Conservation (phyloP, 2,329 filamentous ascomycete genomes). For the Penicillium crustosum region DNA sequence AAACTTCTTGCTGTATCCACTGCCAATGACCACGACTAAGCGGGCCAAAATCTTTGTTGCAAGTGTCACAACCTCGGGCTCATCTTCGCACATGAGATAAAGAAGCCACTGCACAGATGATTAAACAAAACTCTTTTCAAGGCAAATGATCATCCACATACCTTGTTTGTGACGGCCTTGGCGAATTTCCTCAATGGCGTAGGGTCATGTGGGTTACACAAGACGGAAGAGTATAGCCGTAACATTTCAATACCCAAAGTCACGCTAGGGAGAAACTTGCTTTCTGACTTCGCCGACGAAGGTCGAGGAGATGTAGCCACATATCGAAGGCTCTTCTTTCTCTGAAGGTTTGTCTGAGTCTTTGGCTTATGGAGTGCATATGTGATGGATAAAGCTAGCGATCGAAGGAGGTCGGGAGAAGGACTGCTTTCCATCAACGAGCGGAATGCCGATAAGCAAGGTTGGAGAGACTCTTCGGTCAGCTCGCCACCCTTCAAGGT, state of each 20-base stretch:
- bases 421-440: constrained; percentile 77
- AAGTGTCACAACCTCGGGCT: constrained; percentile 77
- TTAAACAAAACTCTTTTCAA: constrained; percentile 8
- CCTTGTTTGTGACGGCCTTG: constrained; percentile 92
- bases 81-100: constrained; percentile 83
- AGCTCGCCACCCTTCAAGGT: constrained; percentile 84
- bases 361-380: constrained; percentile 75
- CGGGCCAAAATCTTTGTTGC: constrained; percentile 81
- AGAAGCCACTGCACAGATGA: constrained; percentile 69
- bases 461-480: constrained; percentile 66
- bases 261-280: constrained; percentile 54
- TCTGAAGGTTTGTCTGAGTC: constrained; percentile 42
- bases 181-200: constrained; percentile 81
- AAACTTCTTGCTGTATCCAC: constrained; percentile 81
- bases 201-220: constrained; percentile 71
- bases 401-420: constrained; percentile 80
- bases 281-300: constrained; percentile 36
- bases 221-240: constrained; percentile 71
- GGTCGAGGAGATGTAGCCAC: constrained; percentile 30
- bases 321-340: constrained; percentile 47
- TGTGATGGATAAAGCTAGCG: constrained; percentile 87
- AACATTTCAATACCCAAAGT: constrained; percentile 74
- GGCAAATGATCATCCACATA: constrained; percentile 41
- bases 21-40: constrained; percentile 77
- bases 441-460: constrained; percentile 77